Base-by-base conservation (phyloP, 495 filamentous ascomycete species). In the Daldinia vernicosa region DNA sequence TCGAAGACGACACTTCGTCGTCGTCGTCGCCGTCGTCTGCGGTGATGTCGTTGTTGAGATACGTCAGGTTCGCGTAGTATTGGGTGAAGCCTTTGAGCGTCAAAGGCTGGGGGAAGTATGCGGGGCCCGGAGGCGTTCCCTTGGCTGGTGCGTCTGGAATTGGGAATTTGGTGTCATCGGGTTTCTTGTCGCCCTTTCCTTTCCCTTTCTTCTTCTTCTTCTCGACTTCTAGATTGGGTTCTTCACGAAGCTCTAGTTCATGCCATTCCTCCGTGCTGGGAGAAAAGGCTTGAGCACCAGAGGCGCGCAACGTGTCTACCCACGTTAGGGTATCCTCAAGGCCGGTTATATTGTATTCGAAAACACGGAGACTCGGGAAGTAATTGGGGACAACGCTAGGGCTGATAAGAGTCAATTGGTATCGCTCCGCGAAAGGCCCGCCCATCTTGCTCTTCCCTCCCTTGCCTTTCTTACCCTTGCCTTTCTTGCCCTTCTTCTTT, bases 341-440 rank as follows among this genome's bases (percentile, higher is more conserved):
- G 0, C 92, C 93, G 0, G 92, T 92, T 62, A 92, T 92, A 73
- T 99, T 98, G 84, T 99, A 99, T 75, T 98, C 93, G 59, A 94
- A 82, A 24, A 98, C 87, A 3, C 95, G 86, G 35, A 98, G 76
- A 3, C 91, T 93, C 1, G 95, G 95, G 74, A 95, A 97, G 77
- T 92, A 97, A 69, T 95, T 98, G 0, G 95, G 95, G 2, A 99
- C 92, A 32, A 99, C 78, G 74, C 94, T 97, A 1, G 95, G 91
- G 17, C 88, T 84, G 56, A 97, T 91, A 43, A 94, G 80, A 0
- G 92, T 88, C 3, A 95, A 79, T 32, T 92, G 89, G 78, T 92
- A 99, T 40, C 95, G 87, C 75, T 98, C 95, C 2, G 87, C 94
- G 84, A 87, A 97, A 45, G 84, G 83, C 1, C 93, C 94, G 32